Percentiles rank a stretch among this genome's conserved stretches.
Evolutionary conservation across 768 basidiomycete genomes (phyloP).

Genomic region (Leucosporidium creatinivorum): DNA sequence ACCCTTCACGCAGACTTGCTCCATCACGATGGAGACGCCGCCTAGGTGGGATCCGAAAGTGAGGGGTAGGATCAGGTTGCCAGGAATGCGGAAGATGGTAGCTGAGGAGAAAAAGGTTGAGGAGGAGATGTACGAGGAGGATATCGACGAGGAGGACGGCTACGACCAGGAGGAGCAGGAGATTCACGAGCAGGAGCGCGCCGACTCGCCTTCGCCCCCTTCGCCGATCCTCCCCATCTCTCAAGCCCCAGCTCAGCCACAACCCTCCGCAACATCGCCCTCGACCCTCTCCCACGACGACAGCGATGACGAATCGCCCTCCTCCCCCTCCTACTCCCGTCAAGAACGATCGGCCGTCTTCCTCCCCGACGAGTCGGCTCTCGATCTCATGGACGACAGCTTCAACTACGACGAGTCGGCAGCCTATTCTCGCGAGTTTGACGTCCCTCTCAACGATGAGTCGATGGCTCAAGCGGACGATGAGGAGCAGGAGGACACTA

Average conservation of each 20-base stretch:
- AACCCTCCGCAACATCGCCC: too few species aligned
- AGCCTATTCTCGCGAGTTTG: background rate
- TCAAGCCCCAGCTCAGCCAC: too few species aligned
- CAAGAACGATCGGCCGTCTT: too few species aligned
- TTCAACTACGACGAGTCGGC: too few species aligned
- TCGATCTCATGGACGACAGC: too few species aligned
- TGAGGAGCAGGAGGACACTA: slow-evolving; percentile 11
- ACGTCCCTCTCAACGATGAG: slow-evolving; percentile 26
- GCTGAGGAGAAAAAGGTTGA: slow-evolving; percentile 1
- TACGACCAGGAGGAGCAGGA: slow-evolving; percentile 3
- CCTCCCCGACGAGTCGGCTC: too few species aligned
- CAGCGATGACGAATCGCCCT: too few species aligned
- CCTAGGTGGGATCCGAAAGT: background rate
- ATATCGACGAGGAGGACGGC: too few species aligned
- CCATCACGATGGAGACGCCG: slow-evolving; percentile 29
- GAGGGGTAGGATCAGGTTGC: background rate
- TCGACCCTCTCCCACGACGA: too few species aligned
- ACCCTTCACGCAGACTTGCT: slow-evolving; percentile 20
- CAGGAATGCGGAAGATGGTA: background rate
- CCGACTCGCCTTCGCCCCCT: too few species aligned
- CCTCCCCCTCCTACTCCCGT: too few species aligned
- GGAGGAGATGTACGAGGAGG: background rate
- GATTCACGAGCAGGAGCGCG: background rate
- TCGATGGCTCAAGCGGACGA: background rate
- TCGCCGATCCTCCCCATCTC: too few species aligned